Conservation (phyloP, 192 early-diverging fungal species). For the Piromyces sp. region DNA sequence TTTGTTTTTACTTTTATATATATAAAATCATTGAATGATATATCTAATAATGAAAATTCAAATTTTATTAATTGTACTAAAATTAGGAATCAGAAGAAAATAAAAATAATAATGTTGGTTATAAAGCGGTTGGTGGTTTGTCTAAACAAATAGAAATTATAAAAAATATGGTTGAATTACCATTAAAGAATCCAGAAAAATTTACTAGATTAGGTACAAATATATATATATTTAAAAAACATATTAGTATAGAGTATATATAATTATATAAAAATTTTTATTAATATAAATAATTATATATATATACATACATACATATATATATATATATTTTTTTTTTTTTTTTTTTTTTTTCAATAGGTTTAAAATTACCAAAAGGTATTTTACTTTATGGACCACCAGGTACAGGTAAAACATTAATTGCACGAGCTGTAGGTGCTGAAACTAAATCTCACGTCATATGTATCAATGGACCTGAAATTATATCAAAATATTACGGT, state of each 20-base stretch:
- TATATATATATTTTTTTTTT: no score
- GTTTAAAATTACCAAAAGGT: slow-evolving; percentile 76
- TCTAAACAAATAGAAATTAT: slow-evolving; percentile 48
- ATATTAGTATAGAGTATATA: background rate
- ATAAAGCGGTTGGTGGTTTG: slow-evolving; percentile 66
- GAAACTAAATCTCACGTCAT: slow-evolving; percentile 55
- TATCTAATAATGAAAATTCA: no score
- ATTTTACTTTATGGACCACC: slow-evolving; percentile 79
- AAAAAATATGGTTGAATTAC: slow-evolving; percentile 67
- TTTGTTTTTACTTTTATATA: no score
- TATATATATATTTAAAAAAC: background rate
- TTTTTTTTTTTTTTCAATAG: slow-evolving; percentile 5
- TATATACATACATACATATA: no score
- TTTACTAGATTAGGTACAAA: slow-evolving; percentile 51
- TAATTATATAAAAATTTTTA: no score
- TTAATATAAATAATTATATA: no score
- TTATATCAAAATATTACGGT: slow-evolving; percentile 77
- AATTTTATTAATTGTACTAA: no score
- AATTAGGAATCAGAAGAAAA: background rate
- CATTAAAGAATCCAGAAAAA: slow-evolving; percentile 48
- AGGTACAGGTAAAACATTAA: slow-evolving; percentile 90
- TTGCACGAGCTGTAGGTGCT: slow-evolving; percentile 70
- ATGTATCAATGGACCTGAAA: slow-evolving; percentile 82
- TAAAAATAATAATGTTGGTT: slow-evolving; percentile 6
- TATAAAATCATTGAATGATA: no score